Conservation (phyloP, 148 eudicot species). For the Vaccinium corymbosum region DNA sequence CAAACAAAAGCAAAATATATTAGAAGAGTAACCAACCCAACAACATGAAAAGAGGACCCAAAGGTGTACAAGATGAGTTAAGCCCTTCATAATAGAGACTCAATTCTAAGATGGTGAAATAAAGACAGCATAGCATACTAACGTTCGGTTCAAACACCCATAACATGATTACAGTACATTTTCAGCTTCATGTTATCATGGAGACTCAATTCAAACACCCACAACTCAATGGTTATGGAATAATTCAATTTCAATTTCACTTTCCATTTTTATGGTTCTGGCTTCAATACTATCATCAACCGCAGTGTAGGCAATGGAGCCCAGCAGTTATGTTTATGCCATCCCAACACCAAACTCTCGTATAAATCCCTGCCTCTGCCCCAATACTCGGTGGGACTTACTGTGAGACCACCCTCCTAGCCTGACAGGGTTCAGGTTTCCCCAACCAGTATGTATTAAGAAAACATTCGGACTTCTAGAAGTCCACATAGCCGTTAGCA, state of each 20-base stretch:
- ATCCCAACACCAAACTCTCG: not conserved
- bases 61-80: not conserved
- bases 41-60: not conserved
- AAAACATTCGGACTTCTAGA: not conserved
- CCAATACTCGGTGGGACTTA: not conserved
- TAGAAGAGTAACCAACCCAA: not conserved
- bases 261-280: not conserved
- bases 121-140: not conserved
- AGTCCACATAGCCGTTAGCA: not conserved
- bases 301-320: not conserved
- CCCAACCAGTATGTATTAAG: not conserved
- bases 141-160: not conserved
- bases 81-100: not conserved
- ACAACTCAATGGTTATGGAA: not conserved
- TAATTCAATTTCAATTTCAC: not conserved
- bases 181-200: not conserved
- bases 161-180: not conserved
- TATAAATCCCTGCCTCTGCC: not conserved
- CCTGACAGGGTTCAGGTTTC: not conserved
- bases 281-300: not conserved
- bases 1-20: not conserved
- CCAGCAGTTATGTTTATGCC: not conserved
- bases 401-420: not conserved
- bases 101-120: conserved; percentile 3
- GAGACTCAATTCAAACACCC: too few species aligned